Evolutionary conservation across 2,329 filamentous ascomycete species (phyloP).

Genomic region (Colletotrichum sp.): DNA sequence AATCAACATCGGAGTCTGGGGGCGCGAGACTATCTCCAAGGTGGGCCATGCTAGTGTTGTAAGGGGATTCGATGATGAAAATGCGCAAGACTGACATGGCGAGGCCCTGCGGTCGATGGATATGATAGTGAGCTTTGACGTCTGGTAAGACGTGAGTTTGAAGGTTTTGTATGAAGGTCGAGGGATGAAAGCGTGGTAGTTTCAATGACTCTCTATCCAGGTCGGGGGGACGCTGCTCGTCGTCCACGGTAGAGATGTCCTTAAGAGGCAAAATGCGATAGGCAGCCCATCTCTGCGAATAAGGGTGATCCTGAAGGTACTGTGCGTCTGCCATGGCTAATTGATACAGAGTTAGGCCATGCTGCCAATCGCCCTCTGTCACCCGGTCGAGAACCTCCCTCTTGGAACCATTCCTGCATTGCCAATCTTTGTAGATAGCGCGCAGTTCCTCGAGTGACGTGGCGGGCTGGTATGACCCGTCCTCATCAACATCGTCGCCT

Average conservation of each 20-base stretch:
- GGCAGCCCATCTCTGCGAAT: slow-evolving; percentile 68
- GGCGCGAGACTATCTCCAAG: slow-evolving; percentile 35
- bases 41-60: slow-evolving; percentile 57
- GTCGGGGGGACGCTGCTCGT: slow-evolving; percentile 34
- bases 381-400: slow-evolving; percentile 69
- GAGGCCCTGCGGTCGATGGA: slow-evolving; percentile 72
- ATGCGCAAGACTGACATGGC: slow-evolving; percentile 78
- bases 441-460: slow-evolving; percentile 69
- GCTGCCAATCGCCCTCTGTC: slow-evolving; percentile 71
- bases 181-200: slow-evolving; percentile 78
- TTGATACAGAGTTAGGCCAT: slow-evolving; percentile 69
- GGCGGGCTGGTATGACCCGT: slow-evolving; percentile 73
- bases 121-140: slow-evolving; percentile 83
- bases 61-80: slow-evolving; percentile 81
- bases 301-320: slow-evolving; percentile 69
- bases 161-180: slow-evolving; percentile 79
- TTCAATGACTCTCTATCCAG: slow-evolving; percentile 51
- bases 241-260: slow-evolving; percentile 40
- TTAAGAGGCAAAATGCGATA: slow-evolving; percentile 62
- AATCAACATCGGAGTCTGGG: slow-evolving; percentile 56
- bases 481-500: slow-evolving; percentile 58
- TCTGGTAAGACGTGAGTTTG: slow-evolving; percentile 77
- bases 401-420: slow-evolving; percentile 63
- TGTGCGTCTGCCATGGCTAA: slow-evolving; percentile 73
- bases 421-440: slow-evolving; percentile 66